Evolutionary conservation across 2,329 filamentous ascomycete genomes (phyloP).

Genomic region (Nakataea oryzae): DNA sequence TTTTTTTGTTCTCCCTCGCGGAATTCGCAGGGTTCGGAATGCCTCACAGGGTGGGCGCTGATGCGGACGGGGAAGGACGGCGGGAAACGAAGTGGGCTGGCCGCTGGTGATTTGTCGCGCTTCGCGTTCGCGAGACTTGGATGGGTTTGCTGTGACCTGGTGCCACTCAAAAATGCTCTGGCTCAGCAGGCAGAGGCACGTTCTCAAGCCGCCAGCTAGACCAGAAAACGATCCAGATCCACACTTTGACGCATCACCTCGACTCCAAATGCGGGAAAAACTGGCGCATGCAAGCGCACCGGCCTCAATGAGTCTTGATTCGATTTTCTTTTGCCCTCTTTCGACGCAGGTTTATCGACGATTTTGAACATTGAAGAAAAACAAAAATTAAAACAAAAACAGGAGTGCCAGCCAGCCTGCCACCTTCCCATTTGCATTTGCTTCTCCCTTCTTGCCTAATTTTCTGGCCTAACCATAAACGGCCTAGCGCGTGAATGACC

Average conservation of each 20-base stretch:
- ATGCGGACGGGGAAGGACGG: background rate
- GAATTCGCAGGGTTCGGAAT: background rate
- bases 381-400: slow-evolving; percentile 3
- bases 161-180: slow-evolving; percentile 11
- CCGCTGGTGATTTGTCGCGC: slow-evolving; percentile 10
- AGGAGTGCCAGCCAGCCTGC: background rate
- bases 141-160: background rate
- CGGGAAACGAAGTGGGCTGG: background rate
- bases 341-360: background rate
- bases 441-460: background rate
- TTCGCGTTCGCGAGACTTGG: slow-evolving; percentile 13
- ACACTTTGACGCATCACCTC: slow-evolving; percentile 6
- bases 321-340: background rate
- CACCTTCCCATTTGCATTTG: background rate
- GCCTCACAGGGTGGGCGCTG: background rate
- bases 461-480: background rate
- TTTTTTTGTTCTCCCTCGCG: background rate
- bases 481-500: background rate
- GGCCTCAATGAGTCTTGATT: background rate
- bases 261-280: background rate
- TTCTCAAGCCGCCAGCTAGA: background rate
- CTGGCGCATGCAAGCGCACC: background rate
- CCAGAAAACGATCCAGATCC: slow-evolving; percentile 12
- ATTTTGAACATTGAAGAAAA: background rate
- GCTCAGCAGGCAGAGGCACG: slow-evolving; percentile 8